phyloP scores from a whole-genome alignment of 768 basidiomycete genomes.

The Phylloporus scabripes region DNA sequence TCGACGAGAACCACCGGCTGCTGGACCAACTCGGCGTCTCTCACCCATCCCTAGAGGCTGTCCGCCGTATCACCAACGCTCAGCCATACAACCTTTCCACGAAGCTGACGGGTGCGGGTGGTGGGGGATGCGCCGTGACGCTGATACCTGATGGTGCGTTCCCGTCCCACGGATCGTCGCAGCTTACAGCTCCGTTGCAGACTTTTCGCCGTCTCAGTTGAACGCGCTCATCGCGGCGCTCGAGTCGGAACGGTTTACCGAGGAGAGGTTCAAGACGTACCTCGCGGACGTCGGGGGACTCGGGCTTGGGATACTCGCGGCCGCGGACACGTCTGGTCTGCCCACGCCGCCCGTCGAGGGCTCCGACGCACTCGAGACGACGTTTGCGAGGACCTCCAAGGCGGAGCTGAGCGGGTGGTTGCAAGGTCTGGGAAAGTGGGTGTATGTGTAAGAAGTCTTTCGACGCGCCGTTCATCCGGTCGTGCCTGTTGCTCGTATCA shows the following conservation, averaged over 20 bases:
- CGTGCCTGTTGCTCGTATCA: too few species aligned
- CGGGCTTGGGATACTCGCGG: constrained; percentile 81
- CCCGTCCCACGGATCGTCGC: not conserved
- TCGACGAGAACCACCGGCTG: constrained; percentile 84
- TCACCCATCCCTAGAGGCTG: constrained; percentile 80
- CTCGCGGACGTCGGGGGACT: constrained; percentile 90
- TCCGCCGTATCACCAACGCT: constrained; percentile 62
- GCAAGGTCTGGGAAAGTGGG: constrained; percentile 34
- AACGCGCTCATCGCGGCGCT: constrained; percentile 56
- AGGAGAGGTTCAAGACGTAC: constrained; percentile 46
- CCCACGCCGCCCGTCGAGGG: constrained; percentile 23
- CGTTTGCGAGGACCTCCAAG: constrained; percentile 25
- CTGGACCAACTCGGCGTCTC: constrained; percentile 86
- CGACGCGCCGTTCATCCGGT: not conserved
- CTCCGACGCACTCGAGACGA: constrained; percentile 11
- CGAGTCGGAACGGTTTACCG: constrained; percentile 27
- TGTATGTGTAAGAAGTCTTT: constrained; percentile 29
- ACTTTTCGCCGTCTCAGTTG: constrained; percentile 59
- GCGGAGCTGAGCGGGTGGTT: constrained; percentile 34
- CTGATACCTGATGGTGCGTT: constrained; percentile 86
- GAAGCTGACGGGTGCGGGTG: constrained; percentile 97
- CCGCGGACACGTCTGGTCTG: constrained; percentile 16
- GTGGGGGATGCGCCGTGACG: constrained; percentile 97
- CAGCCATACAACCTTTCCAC: constrained; percentile 70
- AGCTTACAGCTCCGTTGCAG: constrained; percentile 34